Conservation (phyloP, 257 asterid genomes). For the Penstemon newberryi region DNA sequence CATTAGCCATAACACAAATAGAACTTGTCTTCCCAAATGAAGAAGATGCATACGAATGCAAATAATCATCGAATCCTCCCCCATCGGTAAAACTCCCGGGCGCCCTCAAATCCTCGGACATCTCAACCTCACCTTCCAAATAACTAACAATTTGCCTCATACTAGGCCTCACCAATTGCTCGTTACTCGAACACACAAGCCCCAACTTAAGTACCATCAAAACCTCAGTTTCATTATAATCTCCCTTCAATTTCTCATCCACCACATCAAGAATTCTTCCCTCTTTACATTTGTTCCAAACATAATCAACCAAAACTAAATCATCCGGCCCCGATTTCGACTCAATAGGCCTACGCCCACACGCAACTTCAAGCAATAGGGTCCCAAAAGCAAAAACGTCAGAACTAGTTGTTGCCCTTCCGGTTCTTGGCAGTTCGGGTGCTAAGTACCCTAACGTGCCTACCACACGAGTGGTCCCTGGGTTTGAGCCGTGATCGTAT, state of each 20-base stretch:
- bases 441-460: slow-evolving; percentile 76
- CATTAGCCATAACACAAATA: slow-evolving; percentile 5
- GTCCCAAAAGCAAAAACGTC: slow-evolving; percentile 66
- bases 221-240: slow-evolving; percentile 35
- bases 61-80: slow-evolving; percentile 49
- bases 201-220: slow-evolving; percentile 56
- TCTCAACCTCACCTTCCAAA: slow-evolving; percentile 43
- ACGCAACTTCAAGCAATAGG: slow-evolving; percentile 50
- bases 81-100: slow-evolving; percentile 33
- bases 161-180: slow-evolving; percentile 44
- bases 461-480: slow-evolving; percentile 60
- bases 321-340: slow-evolving; percentile 43
- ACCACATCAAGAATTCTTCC: slow-evolving; percentile 49
- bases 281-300: slow-evolving; percentile 44
- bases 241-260: slow-evolving; percentile 41
- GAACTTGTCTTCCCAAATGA: slow-evolving; percentile 39
- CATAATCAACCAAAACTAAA: slow-evolving; percentile 47
- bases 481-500: slow-evolving; percentile 55
- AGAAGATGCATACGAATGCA: slow-evolving; percentile 48
- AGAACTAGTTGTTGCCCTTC: slow-evolving; percentile 51
- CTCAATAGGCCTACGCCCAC: slow-evolving; percentile 64
- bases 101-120: slow-evolving; percentile 36
- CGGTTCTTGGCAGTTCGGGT: slow-evolving; percentile 59
- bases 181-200: slow-evolving; percentile 43
- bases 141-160: slow-evolving; percentile 56